These are phyloP conservation scores for Rhizophora mangle DNA, from an alignment of 345 rosid genomes.

Conservation along the genomic window DNA sequence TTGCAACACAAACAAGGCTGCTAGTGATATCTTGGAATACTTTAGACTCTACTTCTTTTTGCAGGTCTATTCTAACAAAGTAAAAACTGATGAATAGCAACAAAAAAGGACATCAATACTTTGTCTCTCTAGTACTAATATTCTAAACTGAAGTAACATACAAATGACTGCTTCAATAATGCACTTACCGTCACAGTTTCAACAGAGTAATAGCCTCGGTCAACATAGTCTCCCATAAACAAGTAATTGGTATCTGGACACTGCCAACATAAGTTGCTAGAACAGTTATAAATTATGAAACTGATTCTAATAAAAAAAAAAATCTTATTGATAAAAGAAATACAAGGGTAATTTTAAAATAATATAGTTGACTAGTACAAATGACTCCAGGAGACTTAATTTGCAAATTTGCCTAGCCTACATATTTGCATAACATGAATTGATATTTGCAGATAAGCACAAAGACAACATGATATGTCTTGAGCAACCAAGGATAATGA, in stretches of 20 bases:
- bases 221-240: slow-evolving; percentile 98
- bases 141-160: not conserved
- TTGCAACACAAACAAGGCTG: not conserved
- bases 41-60: not conserved
- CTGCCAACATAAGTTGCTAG: slow-evolving; percentile 24
- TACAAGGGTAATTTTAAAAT: not conserved
- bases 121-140: too few relatives aligned
- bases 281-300: not conserved
- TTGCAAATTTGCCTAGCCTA: too few relatives aligned
- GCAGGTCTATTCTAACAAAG: too few relatives aligned
- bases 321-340: not conserved
- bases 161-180: not conserved
- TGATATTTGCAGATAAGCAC: too few relatives aligned
- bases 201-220: slow-evolving; percentile 94
- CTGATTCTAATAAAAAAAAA: slow-evolving; percentile 9
- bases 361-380: not conserved
- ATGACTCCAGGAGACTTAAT: too few relatives aligned
- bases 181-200: slow-evolving; percentile 86
- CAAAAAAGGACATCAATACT: not conserved
- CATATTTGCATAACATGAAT: too few relatives aligned
- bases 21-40: not conserved
- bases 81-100: not conserved
- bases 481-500: too few relatives aligned
- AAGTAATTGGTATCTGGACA: slow-evolving; percentile 95
- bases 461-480: too few relatives aligned